Evolutionary conservation across 176 grass and related monocot genomes (phyloP), one percentile per base, ranked within the genome.

Genomic region (Aechmea fasciata): DNA sequence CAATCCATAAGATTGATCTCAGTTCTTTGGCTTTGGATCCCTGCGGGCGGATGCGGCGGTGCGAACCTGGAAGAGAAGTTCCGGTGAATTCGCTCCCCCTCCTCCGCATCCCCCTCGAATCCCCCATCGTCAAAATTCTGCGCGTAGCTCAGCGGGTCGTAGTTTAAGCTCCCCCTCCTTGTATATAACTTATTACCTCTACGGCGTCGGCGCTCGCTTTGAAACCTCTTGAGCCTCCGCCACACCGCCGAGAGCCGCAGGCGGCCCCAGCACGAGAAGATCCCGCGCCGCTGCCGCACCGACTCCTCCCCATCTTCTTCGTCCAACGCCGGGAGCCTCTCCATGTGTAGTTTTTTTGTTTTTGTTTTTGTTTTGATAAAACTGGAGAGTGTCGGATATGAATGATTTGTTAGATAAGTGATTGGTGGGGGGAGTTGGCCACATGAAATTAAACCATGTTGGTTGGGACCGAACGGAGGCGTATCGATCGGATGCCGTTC

Each of bases 91-190:
- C 11, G 24, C 41, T n/a, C 71, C 51, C 57, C 51, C 23, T 59
- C 64, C 51, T 57, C 51, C 23, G 49, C 64, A 26, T 74, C 61
- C 9, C 50, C 72, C 47, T 51, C 47, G 10, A 23, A 2, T 3
- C n/a, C 0, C 1, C 73, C 73, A 0, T 76, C 74, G 10, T 76
- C 74, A 51, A 76, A 76, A 65, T 76, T 76, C 18, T 76, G 64
- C 6, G 74, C 25, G 50, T 76, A 76, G 51, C 74, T 76, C 11
- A 68, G 51, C 14, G 74, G 74, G 18, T 76, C 74, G n/a, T 76
- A 76, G n/a, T 24, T 68, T 50, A 68, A 76, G 11, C 64, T 68
- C n/a, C 74, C 74, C 7, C 18, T 65, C 23, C 11, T 51, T 1
- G 5, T 49, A 51, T 59, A 59, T 1, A 67, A n/a, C 49, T 41